Evolutionary conservation across 305 asterid genomes (phyloP).

Genomic region (Fraxinus ornus): DNA sequence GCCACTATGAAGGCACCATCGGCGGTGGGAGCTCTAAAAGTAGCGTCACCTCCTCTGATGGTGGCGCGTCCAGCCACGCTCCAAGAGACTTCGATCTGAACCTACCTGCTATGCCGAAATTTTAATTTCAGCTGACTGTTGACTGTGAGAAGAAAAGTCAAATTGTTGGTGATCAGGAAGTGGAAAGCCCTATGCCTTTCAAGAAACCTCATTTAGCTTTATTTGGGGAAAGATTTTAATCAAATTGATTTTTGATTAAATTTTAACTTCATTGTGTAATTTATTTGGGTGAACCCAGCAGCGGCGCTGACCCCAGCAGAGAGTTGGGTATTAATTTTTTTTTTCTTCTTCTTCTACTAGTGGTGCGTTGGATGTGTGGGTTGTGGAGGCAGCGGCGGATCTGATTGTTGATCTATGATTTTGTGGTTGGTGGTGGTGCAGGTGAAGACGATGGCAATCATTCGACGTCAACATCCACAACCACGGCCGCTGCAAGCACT

Average conservation of each 20-base stretch:
- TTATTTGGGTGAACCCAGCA: no score
- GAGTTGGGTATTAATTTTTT: no score
- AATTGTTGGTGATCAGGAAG: slow-evolving; percentile 42
- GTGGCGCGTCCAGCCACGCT: slow-evolving; percentile 24
- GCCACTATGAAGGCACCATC: slow-evolving; percentile 68
- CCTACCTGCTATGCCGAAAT: slow-evolving; percentile 47
- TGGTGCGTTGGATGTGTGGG: no score
- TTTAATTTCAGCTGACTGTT: slow-evolving; percentile 24
- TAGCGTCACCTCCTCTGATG: slow-evolving; percentile 34
- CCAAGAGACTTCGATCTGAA: slow-evolving; percentile 52
- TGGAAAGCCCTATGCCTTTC: slow-evolving; percentile 54
- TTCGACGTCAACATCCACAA: slow-evolving; percentile 20
- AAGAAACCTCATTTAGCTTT: slow-evolving; percentile 30
- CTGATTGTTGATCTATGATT: no score
- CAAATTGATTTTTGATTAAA: no score
- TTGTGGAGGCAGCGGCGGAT: no score
- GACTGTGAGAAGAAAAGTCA: slow-evolving; percentile 28
- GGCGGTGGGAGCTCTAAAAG: slow-evolving; percentile 38
- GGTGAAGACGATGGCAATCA: slow-evolving; percentile 24
- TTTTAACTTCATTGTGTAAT: slow-evolving; percentile 2
- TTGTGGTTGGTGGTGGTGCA: no score
- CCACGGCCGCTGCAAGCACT: slow-evolving; percentile 2
- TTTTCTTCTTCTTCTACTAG: no score
- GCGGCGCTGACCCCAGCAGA: no score
- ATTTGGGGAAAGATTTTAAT: slow-evolving; percentile 5